A percentile compares a stretch with the other conserved stretches of the same genome.
Conservation (phyloP, 73 alveolate species). For the Blepharisma stoltei region DNA sequence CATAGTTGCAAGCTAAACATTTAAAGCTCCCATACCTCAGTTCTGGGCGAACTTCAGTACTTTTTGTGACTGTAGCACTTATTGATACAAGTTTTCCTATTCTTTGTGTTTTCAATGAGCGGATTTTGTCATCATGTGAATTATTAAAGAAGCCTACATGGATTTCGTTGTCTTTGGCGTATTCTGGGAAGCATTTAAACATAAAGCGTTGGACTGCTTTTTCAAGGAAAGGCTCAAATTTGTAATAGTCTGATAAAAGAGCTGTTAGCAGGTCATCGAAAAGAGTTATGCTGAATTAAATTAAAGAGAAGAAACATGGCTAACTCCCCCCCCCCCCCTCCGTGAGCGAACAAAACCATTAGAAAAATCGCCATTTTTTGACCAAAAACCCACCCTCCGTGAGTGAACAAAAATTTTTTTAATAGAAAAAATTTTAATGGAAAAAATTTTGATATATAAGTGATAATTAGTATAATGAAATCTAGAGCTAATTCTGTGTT, state of each 20-base stretch:
- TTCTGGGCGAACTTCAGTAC: conserved; percentile 96
- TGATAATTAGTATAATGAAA: no score
- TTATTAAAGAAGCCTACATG: conserved; percentile 65
- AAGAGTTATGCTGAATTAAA: conserved; percentile 16
- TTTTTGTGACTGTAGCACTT: conserved; percentile 93
- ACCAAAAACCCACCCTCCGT: no score
- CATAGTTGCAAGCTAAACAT: conserved; percentile 77
- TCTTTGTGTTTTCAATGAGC: conserved; percentile 71
- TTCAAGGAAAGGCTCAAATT: conserved; percentile 70
- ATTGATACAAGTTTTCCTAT: conserved; percentile 78
- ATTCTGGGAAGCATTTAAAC: conserved; percentile 61
- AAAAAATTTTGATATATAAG: no score
- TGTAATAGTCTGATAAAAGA: conserved; percentile 60
- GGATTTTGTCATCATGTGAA: conserved; percentile 56
- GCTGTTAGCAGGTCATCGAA: conserved; percentile 41
- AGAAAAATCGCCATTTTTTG: no score
- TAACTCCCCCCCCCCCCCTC: no score
- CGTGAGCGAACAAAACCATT: no score
- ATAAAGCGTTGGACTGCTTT: conserved; percentile 72
- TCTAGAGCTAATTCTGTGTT: no score
- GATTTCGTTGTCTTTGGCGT: conserved; percentile 74
- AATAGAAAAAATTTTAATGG: no score
- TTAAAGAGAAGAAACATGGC: no score
- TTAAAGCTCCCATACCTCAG: conserved; percentile 77
- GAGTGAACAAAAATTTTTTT: no score